Conservation (phyloP, 2,329 filamentous ascomycete genomes). For the Fusarium sterilihyphosum region DNA sequence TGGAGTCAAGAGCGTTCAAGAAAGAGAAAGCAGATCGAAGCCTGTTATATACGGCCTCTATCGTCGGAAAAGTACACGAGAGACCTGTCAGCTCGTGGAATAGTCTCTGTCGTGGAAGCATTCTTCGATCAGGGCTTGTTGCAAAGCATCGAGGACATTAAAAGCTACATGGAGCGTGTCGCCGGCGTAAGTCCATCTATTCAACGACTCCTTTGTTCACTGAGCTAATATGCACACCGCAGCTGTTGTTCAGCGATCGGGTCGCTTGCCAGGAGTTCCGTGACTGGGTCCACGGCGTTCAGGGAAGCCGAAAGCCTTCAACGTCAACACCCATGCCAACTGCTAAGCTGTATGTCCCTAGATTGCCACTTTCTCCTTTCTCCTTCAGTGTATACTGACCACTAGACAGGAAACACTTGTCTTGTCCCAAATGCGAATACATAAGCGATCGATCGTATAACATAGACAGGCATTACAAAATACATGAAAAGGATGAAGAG, state of each 20-base stretch:
- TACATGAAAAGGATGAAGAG: too few species aligned
- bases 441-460: too few species aligned
- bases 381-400: too few species aligned
- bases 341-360: too few species aligned
- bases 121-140: constrained; percentile 26
- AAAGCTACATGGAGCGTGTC: constrained; percentile 9
- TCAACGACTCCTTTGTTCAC: too few species aligned
- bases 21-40: background rate
- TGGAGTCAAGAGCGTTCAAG: background rate
- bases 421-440: too few species aligned
- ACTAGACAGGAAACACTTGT: too few species aligned
- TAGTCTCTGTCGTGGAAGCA: background rate
- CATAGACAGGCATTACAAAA: too few species aligned
- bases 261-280: background rate
- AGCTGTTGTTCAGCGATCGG: background rate
- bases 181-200: constrained; percentile 1
- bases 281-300: background rate
- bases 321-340: too few species aligned
- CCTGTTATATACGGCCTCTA: background rate
- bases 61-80: accelerated
- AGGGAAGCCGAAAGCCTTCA: too few species aligned
- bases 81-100: background rate
- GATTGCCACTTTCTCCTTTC: too few species aligned
- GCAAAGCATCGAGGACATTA: constrained; percentile 9
- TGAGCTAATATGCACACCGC: too few species aligned